Evolutionary conservation across 179 eudicot genomes (phyloP).

Genomic region (Beta corolliflora): DNA sequence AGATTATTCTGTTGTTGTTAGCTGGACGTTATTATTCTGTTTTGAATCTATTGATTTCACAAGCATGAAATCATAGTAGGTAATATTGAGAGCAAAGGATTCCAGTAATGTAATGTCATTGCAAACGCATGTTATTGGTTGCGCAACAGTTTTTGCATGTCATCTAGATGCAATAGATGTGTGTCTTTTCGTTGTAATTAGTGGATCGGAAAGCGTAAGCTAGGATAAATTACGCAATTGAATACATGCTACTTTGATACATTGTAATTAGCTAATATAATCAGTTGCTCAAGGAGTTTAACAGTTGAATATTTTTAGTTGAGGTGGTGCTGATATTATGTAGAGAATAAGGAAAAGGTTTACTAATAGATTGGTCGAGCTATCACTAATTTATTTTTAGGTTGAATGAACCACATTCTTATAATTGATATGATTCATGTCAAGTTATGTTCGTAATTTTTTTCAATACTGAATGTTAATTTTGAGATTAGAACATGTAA

Average conservation of each 20-base stretch:
- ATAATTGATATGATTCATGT: background rate
- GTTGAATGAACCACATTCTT: background rate
- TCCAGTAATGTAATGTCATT: background rate
- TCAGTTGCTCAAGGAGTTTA: background rate
- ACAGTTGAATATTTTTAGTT: background rate
- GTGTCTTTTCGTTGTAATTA: background rate
- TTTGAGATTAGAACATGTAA: background rate
- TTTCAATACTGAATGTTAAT: background rate
- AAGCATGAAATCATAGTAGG: background rate
- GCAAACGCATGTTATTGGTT: conserved; percentile 1
- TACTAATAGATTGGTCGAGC: background rate
- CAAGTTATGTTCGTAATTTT: background rate
- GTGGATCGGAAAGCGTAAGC: background rate
- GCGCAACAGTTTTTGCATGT: conserved; percentile 2
- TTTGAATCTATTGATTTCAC: background rate
- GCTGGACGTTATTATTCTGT: background rate
- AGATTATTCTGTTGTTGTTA: background rate
- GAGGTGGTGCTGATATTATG: background rate
- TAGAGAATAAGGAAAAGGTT: background rate
- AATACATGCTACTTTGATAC: background rate
- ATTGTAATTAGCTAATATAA: no score
- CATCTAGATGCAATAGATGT: background rate
- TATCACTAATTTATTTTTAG: background rate
- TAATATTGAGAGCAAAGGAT: background rate
- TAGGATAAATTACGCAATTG: background rate